A percentile compares a stretch with the other conserved stretches of the same genome.
phyloP scores from a whole-genome alignment of 2,329 filamentous ascomycete species.

The Penicillium aurantiogriseum region DNA sequence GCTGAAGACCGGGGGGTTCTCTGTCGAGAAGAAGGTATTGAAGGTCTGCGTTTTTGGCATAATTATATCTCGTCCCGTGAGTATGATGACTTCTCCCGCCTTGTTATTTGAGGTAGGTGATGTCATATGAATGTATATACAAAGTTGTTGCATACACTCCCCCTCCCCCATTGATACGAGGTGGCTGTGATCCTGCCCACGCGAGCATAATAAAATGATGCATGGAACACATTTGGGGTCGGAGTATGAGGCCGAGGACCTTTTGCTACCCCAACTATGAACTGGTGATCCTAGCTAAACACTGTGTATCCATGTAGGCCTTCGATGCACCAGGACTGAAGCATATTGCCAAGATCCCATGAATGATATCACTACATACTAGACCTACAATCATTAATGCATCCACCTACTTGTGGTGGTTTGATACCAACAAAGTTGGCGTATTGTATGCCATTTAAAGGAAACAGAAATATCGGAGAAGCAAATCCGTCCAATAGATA shows the following conservation, averaged over 20 bases:
- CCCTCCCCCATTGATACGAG: not conserved
- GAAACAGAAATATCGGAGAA: too few species aligned
- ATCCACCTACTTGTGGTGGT: too few species aligned
- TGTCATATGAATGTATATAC: not conserved
- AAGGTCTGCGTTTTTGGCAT: slow-evolving; percentile 90
- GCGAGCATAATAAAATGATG: not conserved
- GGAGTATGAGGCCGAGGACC: not conserved
- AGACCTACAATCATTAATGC: too few species aligned
- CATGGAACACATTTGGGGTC: not conserved
- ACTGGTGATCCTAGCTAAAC: not conserved
- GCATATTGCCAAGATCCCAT: not conserved
- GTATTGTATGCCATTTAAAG: too few species aligned
- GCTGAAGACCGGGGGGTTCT: slow-evolving; percentile 84
- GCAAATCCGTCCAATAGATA: too few species aligned
- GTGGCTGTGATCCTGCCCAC: not conserved
- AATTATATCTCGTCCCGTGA: slow-evolving; percentile 54
- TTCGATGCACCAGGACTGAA: not conserved
- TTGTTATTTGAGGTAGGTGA: slow-evolving; percentile 1
- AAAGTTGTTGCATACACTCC: not conserved
- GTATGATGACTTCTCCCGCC: slow-evolving; percentile 1
- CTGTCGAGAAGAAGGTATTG: slow-evolving; percentile 87
- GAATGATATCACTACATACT: too few species aligned
- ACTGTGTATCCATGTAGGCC: not conserved
- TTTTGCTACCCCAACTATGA: not conserved
- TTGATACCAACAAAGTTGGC: too few species aligned